phyloP scores from a whole-genome alignment of 352 stramenopile genomes.

The Phytophthora nicotianae region DNA sequence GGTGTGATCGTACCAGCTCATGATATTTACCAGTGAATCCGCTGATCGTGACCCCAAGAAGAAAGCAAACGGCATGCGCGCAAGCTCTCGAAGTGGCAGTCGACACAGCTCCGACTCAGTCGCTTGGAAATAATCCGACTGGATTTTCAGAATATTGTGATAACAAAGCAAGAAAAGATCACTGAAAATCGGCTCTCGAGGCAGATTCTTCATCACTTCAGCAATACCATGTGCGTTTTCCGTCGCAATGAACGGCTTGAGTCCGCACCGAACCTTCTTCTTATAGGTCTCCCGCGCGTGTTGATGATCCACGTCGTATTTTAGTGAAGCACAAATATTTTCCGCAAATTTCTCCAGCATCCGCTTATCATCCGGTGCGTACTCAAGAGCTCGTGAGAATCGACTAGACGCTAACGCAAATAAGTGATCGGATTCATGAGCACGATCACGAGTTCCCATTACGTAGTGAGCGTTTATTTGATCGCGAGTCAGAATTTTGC shows the following conservation, averaged over 20 bases:
- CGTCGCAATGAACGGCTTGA: constrained; percentile 60
- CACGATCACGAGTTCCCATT: constrained; percentile 62
- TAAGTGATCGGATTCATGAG: constrained; percentile 72
- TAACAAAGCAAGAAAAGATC: constrained; percentile 83
- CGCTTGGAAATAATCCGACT: constrained; percentile 66
- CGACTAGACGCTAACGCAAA: constrained; percentile 73
- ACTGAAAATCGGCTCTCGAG: constrained; percentile 71
- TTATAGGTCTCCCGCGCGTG: constrained; percentile 79
- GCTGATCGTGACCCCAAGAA: constrained; percentile 66
- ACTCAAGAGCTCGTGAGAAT: constrained; percentile 70
- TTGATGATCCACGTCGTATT: constrained; percentile 80
- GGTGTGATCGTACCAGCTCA: constrained; percentile 42
- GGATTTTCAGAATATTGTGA: constrained; percentile 50
- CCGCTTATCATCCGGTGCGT: constrained; percentile 59
- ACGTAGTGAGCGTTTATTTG: constrained; percentile 81
- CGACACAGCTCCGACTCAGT: constrained; percentile 53
- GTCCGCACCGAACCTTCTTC: constrained; percentile 71
- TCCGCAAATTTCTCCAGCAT: constrained; percentile 79
- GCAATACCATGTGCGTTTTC: constrained; percentile 77
- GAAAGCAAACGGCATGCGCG: constrained; percentile 68
- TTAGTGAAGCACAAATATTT: constrained; percentile 82
- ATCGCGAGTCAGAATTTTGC: constrained; percentile 57
- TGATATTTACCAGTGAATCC: constrained; percentile 61
- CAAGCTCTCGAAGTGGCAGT: constrained; percentile 53
- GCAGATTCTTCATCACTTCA: constrained; percentile 85